A percentile compares a stretch with the other conserved stretches of the same genome.
These are phyloP conservation scores for Chrysoporthe deuterocubensis DNA, from an alignment of 2,329 filamentous ascomycete species.

Conservation along the genomic window DNA sequence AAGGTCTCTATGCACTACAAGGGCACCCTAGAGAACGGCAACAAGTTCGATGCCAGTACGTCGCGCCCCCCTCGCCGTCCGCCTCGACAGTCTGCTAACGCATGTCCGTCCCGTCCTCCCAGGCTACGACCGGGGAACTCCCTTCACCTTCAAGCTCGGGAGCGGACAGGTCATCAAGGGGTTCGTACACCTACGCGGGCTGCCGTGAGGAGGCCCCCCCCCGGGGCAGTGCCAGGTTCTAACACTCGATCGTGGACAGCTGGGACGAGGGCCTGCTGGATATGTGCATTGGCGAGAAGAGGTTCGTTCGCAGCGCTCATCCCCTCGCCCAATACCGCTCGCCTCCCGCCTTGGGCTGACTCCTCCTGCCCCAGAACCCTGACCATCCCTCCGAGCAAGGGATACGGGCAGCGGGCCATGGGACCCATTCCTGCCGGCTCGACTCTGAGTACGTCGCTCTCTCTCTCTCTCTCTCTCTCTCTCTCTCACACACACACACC, in stretches of 20 bases:
- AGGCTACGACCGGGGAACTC: slow-evolving; percentile 75
- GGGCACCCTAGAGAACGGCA: slow-evolving; percentile 76
- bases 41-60: slow-evolving; percentile 79
- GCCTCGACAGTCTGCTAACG: slow-evolving; percentile 10
- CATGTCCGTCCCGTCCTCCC: slow-evolving; percentile 32
- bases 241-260: slow-evolving; percentile 45
- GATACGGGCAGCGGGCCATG: slow-evolving; percentile 75
- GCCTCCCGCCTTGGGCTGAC: slow-evolving; percentile 26
- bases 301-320: slow-evolving; percentile 41
- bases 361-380: slow-evolving; percentile 59
- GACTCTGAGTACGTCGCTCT: slow-evolving; percentile 66
- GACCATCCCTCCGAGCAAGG: slow-evolving; percentile 85
- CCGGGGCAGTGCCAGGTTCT: slow-evolving; percentile 5
- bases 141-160: slow-evolving; percentile 81
- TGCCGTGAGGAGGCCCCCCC: background rate
- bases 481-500: too few species aligned
- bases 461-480: too few species aligned
- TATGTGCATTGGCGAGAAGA: slow-evolving; percentile 96
- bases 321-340: background rate
- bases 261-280: slow-evolving; percentile 90
- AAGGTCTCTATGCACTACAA: slow-evolving; percentile 85
- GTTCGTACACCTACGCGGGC: slow-evolving; percentile 49
- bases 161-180: slow-evolving; percentile 86
- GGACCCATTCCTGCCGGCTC: slow-evolving; percentile 84
- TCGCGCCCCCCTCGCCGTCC: slow-evolving; percentile 25